Evolutionary conservation across 2,329 filamentous ascomycete species (phyloP), one percentile per base, ranked within the genome.

Genomic region (Zalaria sp.): DNA sequence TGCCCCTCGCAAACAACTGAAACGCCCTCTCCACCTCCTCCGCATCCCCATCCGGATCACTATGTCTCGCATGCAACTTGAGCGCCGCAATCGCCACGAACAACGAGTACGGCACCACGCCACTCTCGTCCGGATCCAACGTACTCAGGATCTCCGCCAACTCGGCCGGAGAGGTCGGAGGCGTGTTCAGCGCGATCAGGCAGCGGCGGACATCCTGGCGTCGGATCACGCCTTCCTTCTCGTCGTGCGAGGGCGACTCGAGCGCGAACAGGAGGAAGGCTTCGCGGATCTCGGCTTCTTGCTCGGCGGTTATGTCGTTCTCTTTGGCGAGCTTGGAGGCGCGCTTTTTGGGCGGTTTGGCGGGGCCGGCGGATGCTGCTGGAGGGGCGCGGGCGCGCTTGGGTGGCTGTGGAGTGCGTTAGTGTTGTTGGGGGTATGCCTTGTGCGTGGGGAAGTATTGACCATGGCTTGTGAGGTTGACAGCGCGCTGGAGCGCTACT

Each of bases 281-380:
- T 61, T 95, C 88, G 54, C 77, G 79, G 57, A 98, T 94, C 64
- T 95, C 87, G 51, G 75, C 73, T 64, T 96, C 89, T 63, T 95
- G 82, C 49, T 81, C 77, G 34, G 79, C 81, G 9, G 77, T 81
- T 56, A 96, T 77, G 60, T 87, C 81, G 71, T 95, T 79, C 57
- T 94, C 86, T 64, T 88, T 89, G 27, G 89, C 89, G 53, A 95
- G 83, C 61, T 87, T 93, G 45, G 88, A 93, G 55, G 77, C 78
- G 47, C 83, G 81, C 42, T 68, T 64, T 57, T 66, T 61, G 28
- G 65, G 54, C 8, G 51, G 40, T 46, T 52, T 53, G 10, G 52
- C 40, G 10, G 49, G 35, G 27, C 40, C 32, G 7, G 50, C 45
- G 3, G 49, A 34, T 11, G 48, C 44, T 25, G 51, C 47, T 25